Evolutionary conservation across 2,329 filamentous ascomycete genomes (phyloP).

Genomic region (Madurella mycetomatis): DNA sequence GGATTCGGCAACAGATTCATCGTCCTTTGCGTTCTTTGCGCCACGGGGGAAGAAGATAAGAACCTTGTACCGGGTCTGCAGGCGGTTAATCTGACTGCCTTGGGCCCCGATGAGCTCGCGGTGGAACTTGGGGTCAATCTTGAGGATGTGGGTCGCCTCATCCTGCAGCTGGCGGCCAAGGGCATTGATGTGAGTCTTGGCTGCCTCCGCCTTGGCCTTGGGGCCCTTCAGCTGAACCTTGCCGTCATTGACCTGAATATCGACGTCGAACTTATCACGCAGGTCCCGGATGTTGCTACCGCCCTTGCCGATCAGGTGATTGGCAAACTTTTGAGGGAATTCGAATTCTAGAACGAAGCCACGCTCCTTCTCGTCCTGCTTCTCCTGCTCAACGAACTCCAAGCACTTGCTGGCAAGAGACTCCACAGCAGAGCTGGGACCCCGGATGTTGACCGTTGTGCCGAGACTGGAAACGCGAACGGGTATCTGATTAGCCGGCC

Average conservation of each 20-base stretch:
- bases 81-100: slow-evolving; percentile 81
- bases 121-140: slow-evolving; percentile 92
- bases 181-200: slow-evolving; percentile 74
- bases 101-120: slow-evolving; percentile 87
- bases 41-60: slow-evolving; percentile 86
- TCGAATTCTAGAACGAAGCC: slow-evolving; percentile 83
- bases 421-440: slow-evolving; percentile 68
- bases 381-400: slow-evolving; percentile 79
- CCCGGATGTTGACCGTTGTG: slow-evolving; percentile 66
- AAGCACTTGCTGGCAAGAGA: slow-evolving; percentile 68
- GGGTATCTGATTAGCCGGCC: slow-evolving; percentile 54
- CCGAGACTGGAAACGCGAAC: slow-evolving; percentile 56
- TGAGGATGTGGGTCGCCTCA: slow-evolving; percentile 79
- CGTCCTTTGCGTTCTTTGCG: slow-evolving; percentile 62
- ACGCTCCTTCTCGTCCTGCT: slow-evolving; percentile 89
- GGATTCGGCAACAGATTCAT: slow-evolving; percentile 65
- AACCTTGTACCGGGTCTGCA: slow-evolving; percentile 90
- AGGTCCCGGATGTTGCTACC: slow-evolving; percentile 63
- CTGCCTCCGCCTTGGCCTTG: slow-evolving; percentile 86
- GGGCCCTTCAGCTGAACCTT: slow-evolving; percentile 95
- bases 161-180: slow-evolving; percentile 83
- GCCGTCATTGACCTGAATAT: slow-evolving; percentile 87
- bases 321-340: slow-evolving; percentile 91
- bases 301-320: slow-evolving; percentile 70
- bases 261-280: slow-evolving; percentile 63